A percentile compares a stretch with the other conserved stretches of the same genome.
Conservation (phyloP, 2,329 filamentous ascomycete species). For the Lachnellula subtilissima region DNA sequence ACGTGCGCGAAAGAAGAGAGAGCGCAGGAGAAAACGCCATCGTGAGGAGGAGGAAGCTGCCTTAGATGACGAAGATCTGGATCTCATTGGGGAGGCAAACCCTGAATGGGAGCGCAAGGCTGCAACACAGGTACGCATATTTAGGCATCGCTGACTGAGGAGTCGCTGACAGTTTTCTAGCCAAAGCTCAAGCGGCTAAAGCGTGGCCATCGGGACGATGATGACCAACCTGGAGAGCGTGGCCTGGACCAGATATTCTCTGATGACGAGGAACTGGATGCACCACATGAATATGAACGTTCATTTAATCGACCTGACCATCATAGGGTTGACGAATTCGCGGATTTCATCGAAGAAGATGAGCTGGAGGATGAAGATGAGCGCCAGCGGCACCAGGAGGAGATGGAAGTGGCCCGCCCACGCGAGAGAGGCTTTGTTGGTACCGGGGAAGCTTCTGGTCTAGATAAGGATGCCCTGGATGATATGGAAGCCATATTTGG, state of each 20-base stretch:
- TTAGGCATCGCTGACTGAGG: neutral
- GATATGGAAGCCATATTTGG: conserved; percentile 97
- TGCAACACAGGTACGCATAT: conserved; percentile 58
- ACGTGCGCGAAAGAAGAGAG: conserved; percentile 55
- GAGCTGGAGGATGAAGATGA: conserved; percentile 84
- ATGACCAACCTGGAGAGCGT: conserved; percentile 60
- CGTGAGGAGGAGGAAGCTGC: conserved; percentile 77
- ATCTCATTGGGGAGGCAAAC: conserved; percentile 82
- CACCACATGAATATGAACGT: conserved; percentile 40
- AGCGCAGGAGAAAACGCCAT: conserved; percentile 51
- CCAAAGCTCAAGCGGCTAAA: conserved; percentile 96
- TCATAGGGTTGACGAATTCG: conserved; percentile 73
- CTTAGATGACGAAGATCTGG: conserved; percentile 92
- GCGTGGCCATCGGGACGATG: conserved; percentile 76
- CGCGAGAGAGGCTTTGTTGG: conserved; percentile 64
- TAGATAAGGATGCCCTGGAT: conserved; percentile 89
- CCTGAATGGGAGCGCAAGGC: conserved; percentile 64
- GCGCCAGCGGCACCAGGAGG: conserved; percentile 69
- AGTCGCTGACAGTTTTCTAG: conserved; percentile 40
- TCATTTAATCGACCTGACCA: conserved; percentile 38
- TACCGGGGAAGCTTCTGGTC: conserved; percentile 72
- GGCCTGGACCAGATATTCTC: conserved; percentile 92
- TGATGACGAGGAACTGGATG: conserved; percentile 80
- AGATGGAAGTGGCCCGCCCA: conserved; percentile 82
- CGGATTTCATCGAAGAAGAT: conserved; percentile 96